Evolutionary conservation across 2,329 filamentous ascomycete genomes (phyloP), one percentile per base, ranked within the genome.

Genomic region (Paramyrothecium sp.): DNA sequence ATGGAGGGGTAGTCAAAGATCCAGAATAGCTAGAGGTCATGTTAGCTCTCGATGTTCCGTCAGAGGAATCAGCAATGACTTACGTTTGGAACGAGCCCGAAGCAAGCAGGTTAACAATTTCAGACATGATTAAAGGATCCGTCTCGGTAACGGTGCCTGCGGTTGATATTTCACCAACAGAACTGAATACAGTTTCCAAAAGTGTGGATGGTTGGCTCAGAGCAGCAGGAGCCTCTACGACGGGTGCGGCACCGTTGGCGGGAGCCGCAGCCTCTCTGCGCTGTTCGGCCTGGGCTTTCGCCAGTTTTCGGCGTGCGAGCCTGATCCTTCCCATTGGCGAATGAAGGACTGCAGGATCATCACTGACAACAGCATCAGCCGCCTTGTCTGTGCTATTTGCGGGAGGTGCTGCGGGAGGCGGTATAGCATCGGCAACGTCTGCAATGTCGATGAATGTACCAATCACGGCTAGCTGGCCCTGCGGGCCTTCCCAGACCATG

Each of bases 1-100:
- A 88, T 3, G 85, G 85, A 20, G 86, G 85, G 0, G 84, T 87
- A 46, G 85, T 88, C 51, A 88, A 74, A 19, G 82, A 86, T 20
- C 85, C 85, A 13, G 70, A 68, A 73, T 88, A 88, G 34, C 66
- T 68, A 30, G 12, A 21, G 2, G 2, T 0, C 12, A 4, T 50
- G 60, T 63, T 47, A 66, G 63, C 46, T 51, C 33, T 10, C 19
- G 49, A 12, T 4, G 16, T 51, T 21, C 4, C 20, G 5, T 49
- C 7, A 12, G n/a, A 49, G 22, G 21, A n/a, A 30, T 12, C 20
- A 17, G 21, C 7, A n/a, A 17, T 10, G 26, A 63, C 68, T 65
- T 54, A 69, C 69, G 61, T 65, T 22, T 59, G 60, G 53, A 71
- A 65, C 3, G 65, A 65, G 22, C 73, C 69, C 2, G 68, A 54